phyloP scores from a whole-genome alignment of 352 stramenopile species.

The Aphanomyces astaci region DNA sequence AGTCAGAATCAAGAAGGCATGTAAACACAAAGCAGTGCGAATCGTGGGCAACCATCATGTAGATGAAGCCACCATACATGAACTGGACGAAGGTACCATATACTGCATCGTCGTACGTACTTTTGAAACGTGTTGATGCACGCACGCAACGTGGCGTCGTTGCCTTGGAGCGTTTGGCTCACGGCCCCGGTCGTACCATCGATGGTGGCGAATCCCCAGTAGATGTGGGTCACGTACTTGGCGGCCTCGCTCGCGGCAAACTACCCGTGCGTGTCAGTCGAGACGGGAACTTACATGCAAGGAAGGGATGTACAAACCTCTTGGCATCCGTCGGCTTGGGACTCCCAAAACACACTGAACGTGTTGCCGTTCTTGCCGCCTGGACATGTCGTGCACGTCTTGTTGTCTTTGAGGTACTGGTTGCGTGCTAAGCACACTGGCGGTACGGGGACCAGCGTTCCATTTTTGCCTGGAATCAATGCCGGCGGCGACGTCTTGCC shows the following conservation, averaged over 20 bases:
- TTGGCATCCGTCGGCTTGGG: constrained; percentile 6
- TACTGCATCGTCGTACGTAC: not conserved
- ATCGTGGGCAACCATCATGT: too few species aligned
- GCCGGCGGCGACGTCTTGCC: not conserved
- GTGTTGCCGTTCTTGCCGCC: constrained; percentile 6
- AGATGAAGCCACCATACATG: too few species aligned
- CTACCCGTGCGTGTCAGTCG: too few species aligned
- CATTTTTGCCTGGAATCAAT: not conserved
- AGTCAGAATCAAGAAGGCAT: too few species aligned
- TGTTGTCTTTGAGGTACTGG: constrained; percentile 8
- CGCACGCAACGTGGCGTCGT: constrained; percentile 1
- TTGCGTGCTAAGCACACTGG: not conserved
- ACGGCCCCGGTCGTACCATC: not conserved
- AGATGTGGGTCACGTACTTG: constrained; percentile 8
- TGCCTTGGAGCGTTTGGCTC: constrained; percentile 6
- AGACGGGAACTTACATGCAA: not conserved
- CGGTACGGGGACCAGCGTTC: not conserved
- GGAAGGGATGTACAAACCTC: not conserved
- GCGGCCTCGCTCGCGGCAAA: constrained; percentile 3
- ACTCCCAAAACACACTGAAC: constrained; percentile 15
- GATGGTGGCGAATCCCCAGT: constrained; percentile 13
- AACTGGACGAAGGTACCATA: not conserved
- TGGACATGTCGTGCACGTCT: not conserved
- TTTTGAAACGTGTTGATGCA: constrained; percentile 10
- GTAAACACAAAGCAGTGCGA: too few species aligned